Evolutionary conservation across 2,329 filamentous ascomycete species (phyloP), one percentile per base, ranked within the genome.

Genomic region (Penicillium hordei): DNA sequence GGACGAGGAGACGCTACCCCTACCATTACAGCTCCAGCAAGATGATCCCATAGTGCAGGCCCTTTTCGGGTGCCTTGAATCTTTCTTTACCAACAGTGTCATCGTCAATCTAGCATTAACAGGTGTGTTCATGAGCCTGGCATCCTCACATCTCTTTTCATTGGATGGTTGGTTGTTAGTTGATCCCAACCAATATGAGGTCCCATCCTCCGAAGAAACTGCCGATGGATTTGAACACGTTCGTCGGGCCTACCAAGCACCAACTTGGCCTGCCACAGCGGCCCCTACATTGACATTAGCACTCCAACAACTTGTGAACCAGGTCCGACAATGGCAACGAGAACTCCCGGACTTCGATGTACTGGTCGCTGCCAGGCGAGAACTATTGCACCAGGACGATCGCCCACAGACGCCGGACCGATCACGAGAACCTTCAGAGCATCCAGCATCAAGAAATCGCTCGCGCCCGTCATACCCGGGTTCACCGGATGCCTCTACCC

Each of bases 111-210:
- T 99, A 4, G 89, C 89, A 0, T 81, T 97, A 1, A 97, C 93
- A 0, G 90, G 95, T 67, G 84, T 89, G 0, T 81, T 97, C 43
- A 84, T 95, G 29, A 89, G 91, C 63, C 80, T 99, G 40, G 90
- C 90, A 12, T 86, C 90, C 0, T 97, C 94, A 66, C 89, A 91
- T 6, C 89, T 90, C 61, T 88, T 96, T 69, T 86, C 87, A 21
- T 82, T 97, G 13, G 91, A 97, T 69, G 89, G 90, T n/a, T 99
- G 94, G 93, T 79, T 97, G 31, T 79, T 93, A 6, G 87, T 91
- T 17, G 86, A 88, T 52, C 89, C 90, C 4, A 80, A 78, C n/a
- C 81, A 79, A 58, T 89, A 87, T 68, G 76, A 78, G 6, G 17
- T 33, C 12, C 40, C 55, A 15, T 13, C 57, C 3, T 45, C 48